These are phyloP conservation scores for Brassica incana DNA, from an alignment of 345 rosid genomes.

Conservation along the genomic window DNA sequence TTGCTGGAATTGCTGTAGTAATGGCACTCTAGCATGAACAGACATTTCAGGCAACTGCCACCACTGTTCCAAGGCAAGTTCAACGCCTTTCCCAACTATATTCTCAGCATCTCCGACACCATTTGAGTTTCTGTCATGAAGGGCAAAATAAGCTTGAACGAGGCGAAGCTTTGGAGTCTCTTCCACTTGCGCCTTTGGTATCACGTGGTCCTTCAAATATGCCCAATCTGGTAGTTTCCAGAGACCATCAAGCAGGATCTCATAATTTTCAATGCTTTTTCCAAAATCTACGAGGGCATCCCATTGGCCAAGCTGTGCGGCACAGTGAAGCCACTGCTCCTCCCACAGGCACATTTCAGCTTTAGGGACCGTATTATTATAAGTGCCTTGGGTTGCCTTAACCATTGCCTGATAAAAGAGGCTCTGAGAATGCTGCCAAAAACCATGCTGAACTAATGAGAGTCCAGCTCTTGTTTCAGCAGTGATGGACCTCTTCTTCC, in stretches of 20 bases:
- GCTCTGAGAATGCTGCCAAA: conserved; percentile 91
- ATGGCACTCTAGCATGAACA: conserved; percentile 91
- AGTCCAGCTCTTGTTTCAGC: conserved; percentile 98
- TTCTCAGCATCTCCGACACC: conserved; percentile 94
- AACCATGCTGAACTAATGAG: conserved; percentile 96
- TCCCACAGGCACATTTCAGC: conserved; percentile 99
- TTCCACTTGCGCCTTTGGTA: conserved; percentile 99
- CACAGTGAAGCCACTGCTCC: conserved; percentile 98
- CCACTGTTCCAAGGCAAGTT: conserved; percentile 95
- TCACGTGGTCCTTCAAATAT: conserved; percentile 87
- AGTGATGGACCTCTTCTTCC: conserved; percentile 93
- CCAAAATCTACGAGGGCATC: conserved; percentile 96
- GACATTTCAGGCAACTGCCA: conserved; percentile 99
- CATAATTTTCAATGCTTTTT: conserved; percentile 87
- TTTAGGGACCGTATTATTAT: conserved; percentile 94
- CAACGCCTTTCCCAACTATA: conserved; percentile 88
- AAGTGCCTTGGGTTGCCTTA: conserved; percentile 98
- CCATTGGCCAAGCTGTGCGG: conserved; percentile 96
- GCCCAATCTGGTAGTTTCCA: conserved; percentile 99
- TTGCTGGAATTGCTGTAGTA: conserved; percentile 97
- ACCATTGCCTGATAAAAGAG: conserved; percentile 97
- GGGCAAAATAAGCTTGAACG: conserved; percentile 86
- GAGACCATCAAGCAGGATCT: conserved; percentile 87
- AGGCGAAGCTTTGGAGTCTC: conserved; percentile 94
- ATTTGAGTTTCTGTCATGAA: conserved; percentile 78